These are phyloP conservation scores for Kockovaella imperatae DNA, from an alignment of 768 basidiomycete species.

Conservation along the genomic window DNA sequence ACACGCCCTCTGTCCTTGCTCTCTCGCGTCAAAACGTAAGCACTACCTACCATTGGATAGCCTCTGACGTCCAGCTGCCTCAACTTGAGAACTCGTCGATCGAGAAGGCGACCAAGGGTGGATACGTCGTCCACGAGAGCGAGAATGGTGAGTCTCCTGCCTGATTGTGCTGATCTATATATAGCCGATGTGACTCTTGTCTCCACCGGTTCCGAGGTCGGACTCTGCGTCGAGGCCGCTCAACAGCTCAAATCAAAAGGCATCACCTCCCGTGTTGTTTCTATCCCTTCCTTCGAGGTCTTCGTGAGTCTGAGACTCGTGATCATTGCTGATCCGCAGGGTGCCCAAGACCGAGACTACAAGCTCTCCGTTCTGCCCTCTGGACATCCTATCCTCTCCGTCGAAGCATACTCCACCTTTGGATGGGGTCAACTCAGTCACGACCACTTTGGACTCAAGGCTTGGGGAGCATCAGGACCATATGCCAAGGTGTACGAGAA, in stretches of 20 bases:
- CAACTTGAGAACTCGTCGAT: constrained; percentile 82
- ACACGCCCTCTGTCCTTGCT: constrained; percentile 60
- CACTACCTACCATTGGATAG: constrained; percentile 47
- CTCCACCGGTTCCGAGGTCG: constrained; percentile 74
- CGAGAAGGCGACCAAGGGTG: constrained; percentile 73
- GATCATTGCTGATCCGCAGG: constrained; percentile 45
- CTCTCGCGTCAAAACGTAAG: constrained; percentile 39
- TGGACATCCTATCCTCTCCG: constrained; percentile 78
- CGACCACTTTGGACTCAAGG: constrained; percentile 55
- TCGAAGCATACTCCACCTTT: constrained; percentile 71
- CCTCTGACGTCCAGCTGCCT: constrained; percentile 70
- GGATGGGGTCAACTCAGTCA: constrained; percentile 89
- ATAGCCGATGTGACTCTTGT: constrained; percentile 79
- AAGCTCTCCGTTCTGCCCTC: constrained; percentile 74
- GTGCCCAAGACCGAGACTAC: constrained; percentile 72
- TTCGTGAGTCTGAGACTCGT: constrained; percentile 43
- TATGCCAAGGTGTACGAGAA: constrained; percentile 86
- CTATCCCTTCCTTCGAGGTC: constrained; percentile 80
- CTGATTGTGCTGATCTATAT: not conserved
- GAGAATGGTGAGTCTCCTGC: constrained; percentile 42
- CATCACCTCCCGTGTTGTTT: constrained; percentile 72
- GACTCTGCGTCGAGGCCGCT: constrained; percentile 79
- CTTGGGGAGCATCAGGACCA: constrained; percentile 84
- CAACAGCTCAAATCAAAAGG: constrained; percentile 68
- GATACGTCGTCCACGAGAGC: constrained; percentile 80